Conservation (phyloP, 345 rosid genomes). For the Diplotaxis tenuifolia region DNA sequence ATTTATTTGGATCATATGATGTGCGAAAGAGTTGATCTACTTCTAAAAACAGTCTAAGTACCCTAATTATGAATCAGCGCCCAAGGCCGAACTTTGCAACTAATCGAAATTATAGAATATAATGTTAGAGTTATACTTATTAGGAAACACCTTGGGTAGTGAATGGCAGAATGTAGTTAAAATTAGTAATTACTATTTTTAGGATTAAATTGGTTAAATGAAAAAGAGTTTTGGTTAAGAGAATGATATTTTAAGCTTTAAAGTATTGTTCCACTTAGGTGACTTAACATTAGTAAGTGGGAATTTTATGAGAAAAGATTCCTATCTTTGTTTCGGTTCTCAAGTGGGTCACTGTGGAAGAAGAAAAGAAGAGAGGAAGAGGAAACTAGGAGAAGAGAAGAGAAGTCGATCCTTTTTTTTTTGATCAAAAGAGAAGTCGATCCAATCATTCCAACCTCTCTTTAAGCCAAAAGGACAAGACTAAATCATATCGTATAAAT, state of each 20-base stretch:
- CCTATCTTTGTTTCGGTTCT: conserved; percentile 15
- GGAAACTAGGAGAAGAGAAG: conserved; percentile 15
- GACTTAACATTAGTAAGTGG: conserved; percentile 32
- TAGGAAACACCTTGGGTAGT: conserved; percentile 9
- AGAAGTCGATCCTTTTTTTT: too few relatives aligned
- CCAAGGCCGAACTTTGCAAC: not conserved
- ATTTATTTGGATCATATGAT: not conserved
- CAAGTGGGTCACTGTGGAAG: conserved; percentile 14
- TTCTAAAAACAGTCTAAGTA: not conserved
- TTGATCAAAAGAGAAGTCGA: too few relatives aligned
- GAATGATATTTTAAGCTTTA: not conserved
- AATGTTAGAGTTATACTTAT: conserved; percentile 1
- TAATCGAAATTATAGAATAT: not conserved
- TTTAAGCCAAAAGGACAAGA: conserved; percentile 25
- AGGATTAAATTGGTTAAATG: conserved; percentile 22
- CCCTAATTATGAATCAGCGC: not conserved
- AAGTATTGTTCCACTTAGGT: conserved; percentile 25
- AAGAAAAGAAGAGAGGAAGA: conserved; percentile 6
- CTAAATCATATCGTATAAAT: conserved; percentile 25
- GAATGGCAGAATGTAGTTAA: conserved; percentile 2
- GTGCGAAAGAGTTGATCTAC: not conserved
- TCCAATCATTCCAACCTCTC: conserved; percentile 28
- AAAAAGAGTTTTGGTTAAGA: conserved; percentile 3
- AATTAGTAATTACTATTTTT: conserved; percentile 11
- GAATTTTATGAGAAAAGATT: conserved; percentile 25